These are phyloP conservation scores for Ascochyta fabae DNA, from an alignment of 2,329 filamentous ascomycete genomes.

Conservation along the genomic window DNA sequence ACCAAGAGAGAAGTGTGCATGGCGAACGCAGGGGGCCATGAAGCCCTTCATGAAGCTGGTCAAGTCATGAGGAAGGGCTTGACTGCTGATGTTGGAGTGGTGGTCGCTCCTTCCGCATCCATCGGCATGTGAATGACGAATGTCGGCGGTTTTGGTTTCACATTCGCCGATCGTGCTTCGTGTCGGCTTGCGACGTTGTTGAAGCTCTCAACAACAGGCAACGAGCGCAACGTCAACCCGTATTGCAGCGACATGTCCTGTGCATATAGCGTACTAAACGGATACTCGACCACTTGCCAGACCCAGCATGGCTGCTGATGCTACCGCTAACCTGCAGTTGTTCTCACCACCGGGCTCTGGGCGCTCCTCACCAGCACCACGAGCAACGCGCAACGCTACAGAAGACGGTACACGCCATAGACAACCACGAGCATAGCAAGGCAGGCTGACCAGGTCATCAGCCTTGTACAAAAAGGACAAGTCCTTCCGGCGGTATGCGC, in stretches of 20 bases:
- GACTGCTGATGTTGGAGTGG: slow-evolving; percentile 8
- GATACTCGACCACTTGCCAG: slow-evolving; percentile 24
- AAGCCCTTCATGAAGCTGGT: background rate
- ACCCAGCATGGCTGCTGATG: slow-evolving; percentile 50
- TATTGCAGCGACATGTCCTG: slow-evolving; percentile 39
- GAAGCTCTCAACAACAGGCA: slow-evolving; percentile 25
- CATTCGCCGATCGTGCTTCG: slow-evolving; percentile 21
- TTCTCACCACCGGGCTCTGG: slow-evolving; percentile 83
- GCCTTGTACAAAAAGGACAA: slow-evolving; percentile 68
- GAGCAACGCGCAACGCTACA: slow-evolving; percentile 78
- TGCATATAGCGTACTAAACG: slow-evolving; percentile 21
- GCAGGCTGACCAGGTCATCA: slow-evolving; percentile 45
- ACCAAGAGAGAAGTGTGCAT: slow-evolving; percentile 9
- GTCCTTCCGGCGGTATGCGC: slow-evolving; percentile 84
- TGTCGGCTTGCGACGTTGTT: slow-evolving; percentile 28
- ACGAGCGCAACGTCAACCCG: slow-evolving; percentile 19
- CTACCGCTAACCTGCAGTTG: slow-evolving; percentile 43
- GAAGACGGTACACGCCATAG: slow-evolving; percentile 70
- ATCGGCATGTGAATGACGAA: slow-evolving; percentile 26
- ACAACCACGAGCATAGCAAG: background rate
- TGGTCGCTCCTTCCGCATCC: slow-evolving; percentile 21
- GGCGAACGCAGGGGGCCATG: slow-evolving; percentile 7
- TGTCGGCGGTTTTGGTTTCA: slow-evolving; percentile 18
- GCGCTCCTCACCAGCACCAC: slow-evolving; percentile 74
- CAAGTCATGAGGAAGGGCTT: slow-evolving; percentile 7